Evolutionary conservation across 1,139 yeast species (phyloP).

Genomic region (Petasospora rhodanensis): DNA sequence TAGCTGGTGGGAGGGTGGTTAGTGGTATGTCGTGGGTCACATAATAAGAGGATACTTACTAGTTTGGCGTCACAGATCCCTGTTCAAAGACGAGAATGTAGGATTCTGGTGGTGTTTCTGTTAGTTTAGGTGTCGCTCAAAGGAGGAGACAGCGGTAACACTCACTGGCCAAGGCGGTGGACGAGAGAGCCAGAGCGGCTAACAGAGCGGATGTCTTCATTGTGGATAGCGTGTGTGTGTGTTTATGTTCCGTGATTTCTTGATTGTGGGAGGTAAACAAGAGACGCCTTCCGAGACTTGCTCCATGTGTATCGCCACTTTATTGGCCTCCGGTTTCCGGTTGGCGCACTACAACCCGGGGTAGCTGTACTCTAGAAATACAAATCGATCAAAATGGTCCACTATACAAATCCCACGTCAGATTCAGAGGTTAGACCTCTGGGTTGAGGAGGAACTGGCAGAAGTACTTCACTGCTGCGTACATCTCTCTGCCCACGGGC

Average conservation of each 20-base stretch:
- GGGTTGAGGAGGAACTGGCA: constrained; percentile 56
- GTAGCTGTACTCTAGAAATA: too few relatives aligned
- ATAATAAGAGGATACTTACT: constrained; percentile 12
- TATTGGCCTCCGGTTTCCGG: too few relatives aligned
- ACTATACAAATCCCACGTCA: not conserved
- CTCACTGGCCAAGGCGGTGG: constrained; percentile 10
- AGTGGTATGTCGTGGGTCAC: not conserved
- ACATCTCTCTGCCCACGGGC: constrained; percentile 75
- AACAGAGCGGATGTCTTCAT: too few relatives aligned
- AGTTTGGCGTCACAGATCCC: constrained; percentile 24
- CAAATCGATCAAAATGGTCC: not conserved
- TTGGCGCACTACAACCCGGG: too few relatives aligned
- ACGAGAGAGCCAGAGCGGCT: constrained; percentile 1
- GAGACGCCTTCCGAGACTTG: too few relatives aligned
- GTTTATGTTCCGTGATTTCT: too few relatives aligned
- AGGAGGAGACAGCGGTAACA: not conserved
- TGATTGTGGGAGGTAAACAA: too few relatives aligned
- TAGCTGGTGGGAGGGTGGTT: constrained; percentile 7
- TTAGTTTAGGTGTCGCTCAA: constrained; percentile 2
- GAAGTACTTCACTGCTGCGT: constrained; percentile 66
- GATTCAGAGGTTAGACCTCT: constrained; percentile 24
- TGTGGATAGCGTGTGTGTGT: too few relatives aligned
- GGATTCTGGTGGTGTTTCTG: constrained; percentile 15
- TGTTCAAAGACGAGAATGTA: constrained; percentile 26
- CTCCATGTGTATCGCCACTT: too few relatives aligned